A percentile compares a stretch with the other conserved stretches of the same genome.
Evolutionary conservation across 1,139 yeast species (phyloP).

Genomic region (Suhomyces bokatorum): DNA sequence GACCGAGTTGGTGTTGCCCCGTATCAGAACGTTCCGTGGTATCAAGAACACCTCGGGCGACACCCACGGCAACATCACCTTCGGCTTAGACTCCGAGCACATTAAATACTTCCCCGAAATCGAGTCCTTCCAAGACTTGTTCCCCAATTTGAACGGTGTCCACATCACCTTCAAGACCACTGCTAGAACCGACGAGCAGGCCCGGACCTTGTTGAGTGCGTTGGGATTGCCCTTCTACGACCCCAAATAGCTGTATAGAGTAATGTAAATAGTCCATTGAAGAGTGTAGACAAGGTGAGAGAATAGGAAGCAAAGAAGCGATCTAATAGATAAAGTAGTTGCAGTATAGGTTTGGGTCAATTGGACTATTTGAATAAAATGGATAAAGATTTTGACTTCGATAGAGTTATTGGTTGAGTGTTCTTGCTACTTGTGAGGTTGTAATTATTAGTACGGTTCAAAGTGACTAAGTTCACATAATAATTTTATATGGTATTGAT

Average conservation of each 20-base stretch:
- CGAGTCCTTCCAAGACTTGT: constrained; percentile 85
- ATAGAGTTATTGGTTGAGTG: too few species aligned
- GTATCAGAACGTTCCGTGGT: constrained; percentile 86
- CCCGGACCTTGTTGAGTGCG: constrained; percentile 81
- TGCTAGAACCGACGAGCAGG: constrained; percentile 89
- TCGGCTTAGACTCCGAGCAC: constrained; percentile 80
- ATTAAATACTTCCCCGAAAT: constrained; percentile 89
- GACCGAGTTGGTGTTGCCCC: constrained; percentile 89
- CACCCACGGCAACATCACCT: constrained; percentile 77
- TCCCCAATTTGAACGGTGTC: constrained; percentile 86
- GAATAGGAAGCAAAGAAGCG: too few species aligned
- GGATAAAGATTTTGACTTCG: too few species aligned
- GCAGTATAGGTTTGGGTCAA: too few species aligned
- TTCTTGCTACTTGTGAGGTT: too few species aligned
- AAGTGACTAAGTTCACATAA: too few species aligned
- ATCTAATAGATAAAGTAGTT: too few species aligned
- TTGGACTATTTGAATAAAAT: too few species aligned
- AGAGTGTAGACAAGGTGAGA: too few species aligned
- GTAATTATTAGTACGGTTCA: too few species aligned
- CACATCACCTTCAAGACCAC: constrained; percentile 83
- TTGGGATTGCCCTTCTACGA: constrained; percentile 74
- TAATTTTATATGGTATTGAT: too few species aligned
- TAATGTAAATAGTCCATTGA: constrained; percentile 6
- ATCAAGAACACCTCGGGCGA: constrained; percentile 79
- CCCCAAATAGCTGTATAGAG: constrained; percentile 12